phyloP scores from a whole-genome alignment of 768 basidiomycete species.

The Neoboletus brunneissimus region DNA sequence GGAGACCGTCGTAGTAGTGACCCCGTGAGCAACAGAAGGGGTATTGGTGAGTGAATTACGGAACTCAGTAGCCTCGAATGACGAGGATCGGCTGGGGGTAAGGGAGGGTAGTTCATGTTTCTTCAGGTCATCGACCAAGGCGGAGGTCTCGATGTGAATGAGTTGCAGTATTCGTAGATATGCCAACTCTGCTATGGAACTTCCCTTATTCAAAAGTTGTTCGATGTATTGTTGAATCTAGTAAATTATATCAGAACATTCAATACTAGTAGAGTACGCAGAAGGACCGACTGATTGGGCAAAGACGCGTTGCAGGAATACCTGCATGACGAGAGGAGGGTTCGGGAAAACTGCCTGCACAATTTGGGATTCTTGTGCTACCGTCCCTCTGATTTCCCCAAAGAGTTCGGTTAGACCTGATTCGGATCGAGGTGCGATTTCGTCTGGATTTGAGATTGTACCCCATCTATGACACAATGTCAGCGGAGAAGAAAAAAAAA shows the following conservation, averaged over 20 bases:
- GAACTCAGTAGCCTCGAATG: constrained; percentile 62
- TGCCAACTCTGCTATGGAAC: constrained; percentile 79
- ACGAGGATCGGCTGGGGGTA: constrained; percentile 52
- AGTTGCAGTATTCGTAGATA: constrained; percentile 90
- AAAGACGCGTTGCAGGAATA: constrained; percentile 95
- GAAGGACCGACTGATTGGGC: constrained; percentile 79
- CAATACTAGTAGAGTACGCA: neutral
- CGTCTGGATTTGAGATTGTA: constrained; percentile 73
- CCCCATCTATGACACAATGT: constrained; percentile 62
- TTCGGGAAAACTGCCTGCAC: constrained; percentile 99
- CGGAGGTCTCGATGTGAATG: constrained; percentile 73
- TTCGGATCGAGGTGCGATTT: constrained; percentile 73
- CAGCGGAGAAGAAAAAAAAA: neutral
- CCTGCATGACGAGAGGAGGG: constrained; percentile 94
- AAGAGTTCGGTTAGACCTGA: constrained; percentile 77
- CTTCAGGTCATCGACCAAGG: constrained; percentile 88
- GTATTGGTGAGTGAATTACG: constrained; percentile 47
- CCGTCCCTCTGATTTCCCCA: constrained; percentile 83
- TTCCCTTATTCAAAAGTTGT: constrained; percentile 72
- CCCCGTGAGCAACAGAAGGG: constrained; percentile 39
- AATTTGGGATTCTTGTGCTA: constrained; percentile 94
- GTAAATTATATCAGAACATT: constrained; percentile 1
- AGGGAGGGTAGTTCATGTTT: constrained; percentile 78
- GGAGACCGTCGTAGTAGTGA: constrained; percentile 52
- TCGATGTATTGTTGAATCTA: constrained; percentile 98